Base-by-base conservation (phyloP, 257 asterid species). In the Plantago elongata region DNA sequence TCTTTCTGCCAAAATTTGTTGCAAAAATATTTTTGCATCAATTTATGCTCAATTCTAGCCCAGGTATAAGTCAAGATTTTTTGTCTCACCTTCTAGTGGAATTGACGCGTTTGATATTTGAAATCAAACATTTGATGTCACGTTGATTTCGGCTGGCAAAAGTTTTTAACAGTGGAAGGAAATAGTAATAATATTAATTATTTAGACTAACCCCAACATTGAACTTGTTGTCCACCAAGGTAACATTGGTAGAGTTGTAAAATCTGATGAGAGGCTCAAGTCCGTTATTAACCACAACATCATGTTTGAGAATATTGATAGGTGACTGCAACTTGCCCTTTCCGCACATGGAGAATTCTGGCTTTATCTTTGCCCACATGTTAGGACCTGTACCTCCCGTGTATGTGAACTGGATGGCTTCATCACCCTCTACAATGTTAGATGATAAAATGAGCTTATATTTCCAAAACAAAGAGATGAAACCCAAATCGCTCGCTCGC, bases 301-400 rank as follows among this genome's bases (percentile, higher is more conserved):
- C 45, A 18, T 52, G 42, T 1, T 72, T 86, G 11, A 68, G 38
- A 9, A 92, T 82, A 29, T 88, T 78, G n/a, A 91, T 73, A 10
- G 98, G 98, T 0, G 96, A 88, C 70, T 91, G 98, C 11, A 42
- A 12, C 70, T 78, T 91, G 5, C 98, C 98, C 0, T 61, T 62
- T 11, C 68, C 82, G 61, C 98, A 92, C 71, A 56, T 65, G 18
- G 79, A 67, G 87, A 81, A 92, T n/a, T 83, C 81, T 0, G 99
- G 96, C 64, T 54, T 84, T 17, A 86, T 77, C 34, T 45, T 72
- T 51, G 81, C 95, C 98, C 97, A 92, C 52, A 63, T 79, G 60
- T 63, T 55, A 2, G 98, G 98, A 14, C 95, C 98, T 7, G 76
- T 78, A 14, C 75, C 48, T 49, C 98, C 98, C 5, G 75, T 5